These are phyloP conservation scores for Gentiana straminea DNA, from an alignment of 257 asterid species.

Conservation along the genomic window DNA sequence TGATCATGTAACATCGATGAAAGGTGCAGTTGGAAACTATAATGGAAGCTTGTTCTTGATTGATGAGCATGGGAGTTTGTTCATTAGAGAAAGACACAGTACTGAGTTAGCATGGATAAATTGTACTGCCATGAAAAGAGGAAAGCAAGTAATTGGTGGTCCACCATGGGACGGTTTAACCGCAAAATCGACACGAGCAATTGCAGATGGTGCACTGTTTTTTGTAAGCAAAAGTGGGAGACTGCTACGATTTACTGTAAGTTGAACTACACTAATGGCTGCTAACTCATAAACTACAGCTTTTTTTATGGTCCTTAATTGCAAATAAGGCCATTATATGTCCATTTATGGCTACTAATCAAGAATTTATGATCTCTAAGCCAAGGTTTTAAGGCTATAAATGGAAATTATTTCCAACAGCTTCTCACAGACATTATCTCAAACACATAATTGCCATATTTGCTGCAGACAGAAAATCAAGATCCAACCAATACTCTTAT, in stretches of 20 bases:
- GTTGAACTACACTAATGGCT: conserved; percentile 9
- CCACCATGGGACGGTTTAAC: conserved; percentile 72
- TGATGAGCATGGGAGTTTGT: conserved; percentile 61
- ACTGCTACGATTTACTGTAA: conserved; percentile 59
- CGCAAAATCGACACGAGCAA: conserved; percentile 36
- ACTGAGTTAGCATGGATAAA: conserved; percentile 60
- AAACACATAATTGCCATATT: no score
- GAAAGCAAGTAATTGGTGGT: conserved; percentile 56
- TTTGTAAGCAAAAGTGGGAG: conserved; percentile 62
- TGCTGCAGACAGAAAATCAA: no score
- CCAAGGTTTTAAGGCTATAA: no score
- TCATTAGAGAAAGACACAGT: conserved; percentile 56
- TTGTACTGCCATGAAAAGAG: conserved; percentile 69
- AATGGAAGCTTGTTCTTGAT: conserved; percentile 69
- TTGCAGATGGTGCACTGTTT: conserved; percentile 55
- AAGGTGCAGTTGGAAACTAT: conserved; percentile 62
- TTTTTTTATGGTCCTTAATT: no score
- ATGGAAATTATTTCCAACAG: no score
- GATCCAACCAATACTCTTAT: neutral
- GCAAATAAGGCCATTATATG: no score
- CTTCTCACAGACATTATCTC: no score
- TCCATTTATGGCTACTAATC: no score
- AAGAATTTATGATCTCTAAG: no score
- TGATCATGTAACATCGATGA: conserved; percentile 41
- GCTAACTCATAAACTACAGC: no score